Base-by-base conservation (phyloP, 1,284 basidiomycete species). In the Schizopora paradoxa region DNA sequence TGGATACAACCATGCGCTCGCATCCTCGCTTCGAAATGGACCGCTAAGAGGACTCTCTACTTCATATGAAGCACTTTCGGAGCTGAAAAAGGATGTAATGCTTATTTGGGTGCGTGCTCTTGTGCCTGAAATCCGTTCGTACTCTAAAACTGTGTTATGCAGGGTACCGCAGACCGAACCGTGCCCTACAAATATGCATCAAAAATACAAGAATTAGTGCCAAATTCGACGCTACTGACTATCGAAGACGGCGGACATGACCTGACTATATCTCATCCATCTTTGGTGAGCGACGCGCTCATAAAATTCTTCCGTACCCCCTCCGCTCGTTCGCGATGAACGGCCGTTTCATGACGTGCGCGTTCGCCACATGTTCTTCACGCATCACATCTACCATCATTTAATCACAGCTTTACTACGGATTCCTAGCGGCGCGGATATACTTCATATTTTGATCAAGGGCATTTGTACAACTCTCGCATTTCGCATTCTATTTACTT, bases 21-120 rank as follows among this genome's bases (percentile, higher is more conserved):
- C 83, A 0, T 85, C 83, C 6, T 86, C 80, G 1, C 65, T 89
- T 8, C 73, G 83, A n/a, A 73, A 82, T 35, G 84, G 85, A 1
- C 85, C 84, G 7, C 64, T 86, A 21, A 73, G 79, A 28, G 82
- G 81, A 4, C 71, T 77, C 49, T 64, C 57, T 19, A 56, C 69
- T 2, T 67, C 77, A 4, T 85, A 82, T 56, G 58, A 67, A 16
- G 66, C 70, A 1, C 63, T 74, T 4, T 74, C 70, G 1, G 37
- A 54, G 51, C 49, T 56, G 53, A 13, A 59, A 52, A 49, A 73
- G 73, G 53, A 70, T 14, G 72, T 86, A 11, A 64, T 86, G 22
- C 60, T 84, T 16, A 68, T 87, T 25, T 84, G 85, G 65, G 82
- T 81, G 56, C 26, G 77, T 66, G 16, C 26, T 34, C 36, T n/a